Conservation (phyloP, 164 flowering plant species). For the Liriodendron chinense region DNA sequence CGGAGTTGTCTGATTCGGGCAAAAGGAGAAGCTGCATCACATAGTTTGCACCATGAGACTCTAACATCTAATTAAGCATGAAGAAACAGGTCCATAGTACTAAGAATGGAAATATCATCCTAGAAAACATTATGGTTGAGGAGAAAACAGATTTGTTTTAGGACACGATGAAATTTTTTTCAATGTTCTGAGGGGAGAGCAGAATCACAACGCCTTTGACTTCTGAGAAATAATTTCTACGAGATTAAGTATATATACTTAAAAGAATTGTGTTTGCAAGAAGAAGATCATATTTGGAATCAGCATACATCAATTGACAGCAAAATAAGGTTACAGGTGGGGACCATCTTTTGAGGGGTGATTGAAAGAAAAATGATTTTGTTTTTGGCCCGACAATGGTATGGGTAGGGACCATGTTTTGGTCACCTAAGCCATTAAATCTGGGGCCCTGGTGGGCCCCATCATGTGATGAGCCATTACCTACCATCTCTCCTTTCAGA, state of each 20-base stretch:
- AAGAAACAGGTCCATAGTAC: neutral
- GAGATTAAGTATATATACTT: neutral
- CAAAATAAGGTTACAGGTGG: too few species aligned
- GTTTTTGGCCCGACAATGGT: neutral
- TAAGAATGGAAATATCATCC: neutral
- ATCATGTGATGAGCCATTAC: neutral
- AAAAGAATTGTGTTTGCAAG: too few species aligned
- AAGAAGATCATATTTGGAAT: too few species aligned
- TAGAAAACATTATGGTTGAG: neutral
- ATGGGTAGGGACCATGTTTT: neutral
- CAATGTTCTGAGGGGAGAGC: too few species aligned
- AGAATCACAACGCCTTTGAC: too few species aligned
- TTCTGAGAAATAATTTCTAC: neutral
- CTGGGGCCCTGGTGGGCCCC: neutral
- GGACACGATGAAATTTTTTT: neutral
- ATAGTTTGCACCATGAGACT: neutral
- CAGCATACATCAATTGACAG: too few species aligned
- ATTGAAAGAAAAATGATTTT: neutral
- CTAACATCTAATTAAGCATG: neutral
- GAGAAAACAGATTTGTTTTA: neutral
- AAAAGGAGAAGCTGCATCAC: slow-evolving; percentile 19
- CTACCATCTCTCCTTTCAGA: neutral
- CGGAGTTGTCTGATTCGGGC: slow-evolving; percentile 25
- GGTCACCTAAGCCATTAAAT: neutral
- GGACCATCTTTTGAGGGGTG: neutral